Percentiles rank a stretch among this genome's conserved stretches.
phyloP scores from a whole-genome alignment of 2,329 filamentous ascomycete species.

The Coniella lustricola region DNA sequence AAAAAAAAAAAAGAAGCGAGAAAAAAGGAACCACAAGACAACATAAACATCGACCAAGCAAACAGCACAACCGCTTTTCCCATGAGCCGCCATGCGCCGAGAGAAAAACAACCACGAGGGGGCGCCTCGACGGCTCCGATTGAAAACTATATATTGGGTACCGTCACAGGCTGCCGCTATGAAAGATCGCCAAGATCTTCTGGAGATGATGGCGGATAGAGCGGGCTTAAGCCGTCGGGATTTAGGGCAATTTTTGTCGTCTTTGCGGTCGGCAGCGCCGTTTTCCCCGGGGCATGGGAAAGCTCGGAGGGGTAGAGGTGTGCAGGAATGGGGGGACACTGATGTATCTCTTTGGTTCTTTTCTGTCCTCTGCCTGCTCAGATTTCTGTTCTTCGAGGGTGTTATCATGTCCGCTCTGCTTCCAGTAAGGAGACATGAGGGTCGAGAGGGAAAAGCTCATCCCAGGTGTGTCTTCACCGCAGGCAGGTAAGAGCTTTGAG shows the following conservation, averaged over 20 bases:
- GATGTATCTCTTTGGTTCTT: background rate
- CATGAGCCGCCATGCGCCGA: too few relatives aligned
- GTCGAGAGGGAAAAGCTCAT: slow-evolving; percentile 18
- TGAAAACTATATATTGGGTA: slow-evolving; percentile 31
- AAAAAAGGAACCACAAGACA: background rate
- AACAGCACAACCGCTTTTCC: too few relatives aligned
- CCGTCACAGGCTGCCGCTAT: slow-evolving; percentile 21
- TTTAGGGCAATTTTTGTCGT: slow-evolving; percentile 19
- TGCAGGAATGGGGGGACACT: background rate
- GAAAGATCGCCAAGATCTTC: background rate
- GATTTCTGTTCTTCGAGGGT: slow-evolving; percentile 29
- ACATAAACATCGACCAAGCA: too few relatives aligned
- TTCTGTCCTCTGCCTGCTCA: slow-evolving; percentile 22
- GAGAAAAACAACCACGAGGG: too few relatives aligned
- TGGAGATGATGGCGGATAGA: background rate
- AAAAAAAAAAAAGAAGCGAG: too few relatives aligned
- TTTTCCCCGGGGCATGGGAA: slow-evolving; percentile 4
- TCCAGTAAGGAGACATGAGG: slow-evolving; percentile 6
- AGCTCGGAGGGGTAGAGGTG: slow-evolving; percentile 1
- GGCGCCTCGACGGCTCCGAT: slow-evolving; percentile 27
- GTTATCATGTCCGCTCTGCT: slow-evolving; percentile 15
- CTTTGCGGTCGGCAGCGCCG: slow-evolving; percentile 17
- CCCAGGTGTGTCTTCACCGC: slow-evolving; percentile 21
- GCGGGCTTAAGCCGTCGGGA: slow-evolving; percentile 5
- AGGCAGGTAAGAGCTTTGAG: slow-evolving; percentile 6